Conservation (phyloP, 2,329 filamentous ascomycete species). For the Scytalidium lignicola region DNA sequence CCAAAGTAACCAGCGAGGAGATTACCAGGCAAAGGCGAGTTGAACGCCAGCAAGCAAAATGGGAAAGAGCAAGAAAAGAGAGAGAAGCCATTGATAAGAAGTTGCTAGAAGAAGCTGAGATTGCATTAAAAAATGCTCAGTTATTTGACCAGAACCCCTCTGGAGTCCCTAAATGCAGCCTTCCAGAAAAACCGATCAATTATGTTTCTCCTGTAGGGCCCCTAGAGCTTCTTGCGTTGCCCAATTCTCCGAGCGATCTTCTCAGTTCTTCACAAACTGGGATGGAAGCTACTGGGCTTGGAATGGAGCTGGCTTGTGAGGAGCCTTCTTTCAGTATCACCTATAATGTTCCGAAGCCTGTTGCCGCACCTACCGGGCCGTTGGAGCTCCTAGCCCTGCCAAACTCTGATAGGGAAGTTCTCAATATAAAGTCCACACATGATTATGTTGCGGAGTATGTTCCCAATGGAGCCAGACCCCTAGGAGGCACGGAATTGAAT, state of each 20-base stretch:
- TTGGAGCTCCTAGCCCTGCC: conserved; percentile 47
- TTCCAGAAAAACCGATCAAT: background rate
- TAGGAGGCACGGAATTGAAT: background rate
- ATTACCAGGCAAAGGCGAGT: conserved; percentile 70
- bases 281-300: conserved; percentile 4
- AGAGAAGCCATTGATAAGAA: conserved; percentile 77
- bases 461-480: background rate
- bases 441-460: background rate
- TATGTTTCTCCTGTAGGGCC: conserved; percentile 17
- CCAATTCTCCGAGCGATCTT: conserved; percentile 45
- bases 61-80: conserved; percentile 85
- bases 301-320: conserved; percentile 5
- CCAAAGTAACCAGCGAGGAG: conserved; percentile 73
- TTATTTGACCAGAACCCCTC: background rate
- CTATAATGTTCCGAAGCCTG: background rate
- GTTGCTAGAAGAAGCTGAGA: conserved; percentile 44
- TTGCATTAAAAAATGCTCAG: conserved; percentile 1
- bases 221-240: conserved; percentile 43
- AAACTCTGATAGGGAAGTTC: conserved; percentile 41
- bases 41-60: conserved; percentile 79
- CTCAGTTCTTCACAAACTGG: background rate
- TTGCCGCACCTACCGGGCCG: conserved; percentile 20
- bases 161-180: background rate
- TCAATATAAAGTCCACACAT: background rate
- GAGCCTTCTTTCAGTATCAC: background rate